Percentiles rank a stretch among this genome's conserved stretches.
Conservation (phyloP, 805 yeast species). For the Clavispora phyllophila region DNA sequence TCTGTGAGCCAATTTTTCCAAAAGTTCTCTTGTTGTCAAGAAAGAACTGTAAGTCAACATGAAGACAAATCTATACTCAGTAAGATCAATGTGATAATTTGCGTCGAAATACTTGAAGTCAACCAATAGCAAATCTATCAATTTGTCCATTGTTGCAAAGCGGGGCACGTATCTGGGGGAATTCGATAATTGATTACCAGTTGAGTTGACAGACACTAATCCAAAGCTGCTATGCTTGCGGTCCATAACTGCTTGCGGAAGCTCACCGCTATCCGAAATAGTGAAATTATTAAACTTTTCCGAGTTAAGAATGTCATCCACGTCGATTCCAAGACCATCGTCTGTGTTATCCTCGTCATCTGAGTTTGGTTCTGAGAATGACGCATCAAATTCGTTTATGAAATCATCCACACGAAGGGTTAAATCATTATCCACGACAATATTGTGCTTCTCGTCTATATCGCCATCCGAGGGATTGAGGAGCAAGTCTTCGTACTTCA, state of each 20-base stretch:
- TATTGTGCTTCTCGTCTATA: slow-evolving; percentile 16
- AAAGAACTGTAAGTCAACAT: slow-evolving; percentile 38
- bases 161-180: slow-evolving; percentile 26
- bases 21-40: slow-evolving; percentile 34
- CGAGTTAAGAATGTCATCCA: slow-evolving; percentile 37
- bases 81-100: slow-evolving; percentile 28
- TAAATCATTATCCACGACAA: slow-evolving; percentile 27
- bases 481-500: slow-evolving; percentile 31
- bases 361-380: neutral
- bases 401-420: slow-evolving; percentile 35
- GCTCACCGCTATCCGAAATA: slow-evolving; percentile 13
- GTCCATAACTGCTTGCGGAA: neutral
- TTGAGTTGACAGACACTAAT: slow-evolving; percentile 14
- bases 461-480: neutral
- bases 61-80: slow-evolving; percentile 39
- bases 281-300: slow-evolving; percentile 32
- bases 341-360: slow-evolving; percentile 11
- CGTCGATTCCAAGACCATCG: slow-evolving; percentile 39
- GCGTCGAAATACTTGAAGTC: slow-evolving; percentile 57
- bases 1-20: slow-evolving; percentile 36
- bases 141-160: slow-evolving; percentile 63
- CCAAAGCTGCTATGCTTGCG: slow-evolving; percentile 18
- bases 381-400: slow-evolving; percentile 12
- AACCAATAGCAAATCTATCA: slow-evolving; percentile 73
- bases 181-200: neutral